Base-by-base conservation (phyloP, 108 stramenopile genomes). In the Chaetoceros muelleri region DNA sequence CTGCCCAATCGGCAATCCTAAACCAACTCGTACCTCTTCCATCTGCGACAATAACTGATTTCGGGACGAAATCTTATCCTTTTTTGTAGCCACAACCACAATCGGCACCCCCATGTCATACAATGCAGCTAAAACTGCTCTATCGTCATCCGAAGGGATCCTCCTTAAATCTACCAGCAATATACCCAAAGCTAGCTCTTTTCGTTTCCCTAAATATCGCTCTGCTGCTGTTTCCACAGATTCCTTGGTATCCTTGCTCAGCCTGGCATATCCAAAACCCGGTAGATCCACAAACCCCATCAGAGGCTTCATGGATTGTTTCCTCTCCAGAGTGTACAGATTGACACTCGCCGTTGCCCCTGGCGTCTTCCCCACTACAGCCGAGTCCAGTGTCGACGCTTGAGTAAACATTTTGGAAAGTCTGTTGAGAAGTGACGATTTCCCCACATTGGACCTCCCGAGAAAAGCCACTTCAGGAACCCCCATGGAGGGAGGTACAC, bases 381-480 rank as follows among this genome's bases (percentile, higher is more conserved):
- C 88, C 30, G 58, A 46, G 53, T 82, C 82, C 17, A 65, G 60
- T 25, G 49, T 28, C 25, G 23, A 26, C 10, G 25, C 49, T 8
- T 24, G 5, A 8, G 24, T 24, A 51, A 16, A 5, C 3, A 27
- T 3, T 19, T 30, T 29, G 5, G 8, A 3, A 21, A 78, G 46
- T 24, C 55, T 24, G 65, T 94, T 95, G 54, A 98, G 71, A 13
- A 98, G 60, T 24, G 79, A 81, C 8, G 84, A 87, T 71, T 96
- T 98, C 13, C 97, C 97, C 20, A 94, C 93, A 61, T 98, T 98
- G 57, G 81, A 84, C 44, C 95, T 62, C n/a, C 97, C 97, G 22
- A 92, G 51, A 60, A 96, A 90, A 30, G 89, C 87, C 18, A 96
- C 82, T 68, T 98, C 97, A 27, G 84, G 74, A 13, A 84, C 84